A percentile compares a stretch with the other conserved stretches of the same genome.
Conservation (phyloP, 2,329 filamentous ascomycete species). For the Zopfia rhizophila region DNA sequence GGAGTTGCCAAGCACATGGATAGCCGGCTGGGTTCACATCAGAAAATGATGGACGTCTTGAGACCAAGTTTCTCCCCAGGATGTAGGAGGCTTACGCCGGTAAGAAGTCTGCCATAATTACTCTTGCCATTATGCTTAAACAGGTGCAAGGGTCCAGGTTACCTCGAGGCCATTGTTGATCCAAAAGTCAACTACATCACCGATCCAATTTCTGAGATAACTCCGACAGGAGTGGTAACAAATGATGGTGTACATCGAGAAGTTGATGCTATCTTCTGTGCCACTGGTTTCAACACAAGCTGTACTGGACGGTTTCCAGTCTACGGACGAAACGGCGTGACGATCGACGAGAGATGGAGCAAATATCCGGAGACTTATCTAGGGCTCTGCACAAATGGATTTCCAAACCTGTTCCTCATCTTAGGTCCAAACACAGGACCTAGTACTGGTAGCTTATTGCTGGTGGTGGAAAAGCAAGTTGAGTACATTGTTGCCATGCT, state of each 20-base stretch:
- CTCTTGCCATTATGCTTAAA: too few relatives aligned
- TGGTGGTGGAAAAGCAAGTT: too few relatives aligned
- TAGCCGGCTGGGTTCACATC: slow-evolving; percentile 57
- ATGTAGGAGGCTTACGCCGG: slow-evolving; percentile 46
- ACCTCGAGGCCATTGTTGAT: too few relatives aligned
- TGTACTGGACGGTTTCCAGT: slow-evolving; percentile 68
- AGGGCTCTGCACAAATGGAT: slow-evolving; percentile 70
- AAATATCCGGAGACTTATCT: slow-evolving; percentile 73
- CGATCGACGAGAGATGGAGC: slow-evolving; percentile 68
- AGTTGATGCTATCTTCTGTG: slow-evolving; percentile 65
- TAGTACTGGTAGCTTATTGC: too few relatives aligned
- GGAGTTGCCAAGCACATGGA: slow-evolving; percentile 62
- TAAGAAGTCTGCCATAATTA: too few relatives aligned
- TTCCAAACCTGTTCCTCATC: slow-evolving; percentile 74
- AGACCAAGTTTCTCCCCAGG: too few relatives aligned
- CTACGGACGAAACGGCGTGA: slow-evolving; percentile 62
- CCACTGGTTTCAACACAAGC: slow-evolving; percentile 70
- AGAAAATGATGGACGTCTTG: too few relatives aligned
- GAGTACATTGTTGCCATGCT: too few relatives aligned
- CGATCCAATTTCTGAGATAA: slow-evolving; percentile 48
- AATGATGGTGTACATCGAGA: slow-evolving; percentile 50
- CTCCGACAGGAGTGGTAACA: slow-evolving; percentile 51
- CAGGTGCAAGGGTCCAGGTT: too few relatives aligned
- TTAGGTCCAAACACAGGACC: slow-evolving; percentile 59
- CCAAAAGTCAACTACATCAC: too few relatives aligned